A percentile compares a stretch with the other conserved stretches of the same genome.
These are phyloP conservation scores for Xylaria sp. DNA, from an alignment of 2,329 filamentous ascomycete species.

Conservation along the genomic window DNA sequence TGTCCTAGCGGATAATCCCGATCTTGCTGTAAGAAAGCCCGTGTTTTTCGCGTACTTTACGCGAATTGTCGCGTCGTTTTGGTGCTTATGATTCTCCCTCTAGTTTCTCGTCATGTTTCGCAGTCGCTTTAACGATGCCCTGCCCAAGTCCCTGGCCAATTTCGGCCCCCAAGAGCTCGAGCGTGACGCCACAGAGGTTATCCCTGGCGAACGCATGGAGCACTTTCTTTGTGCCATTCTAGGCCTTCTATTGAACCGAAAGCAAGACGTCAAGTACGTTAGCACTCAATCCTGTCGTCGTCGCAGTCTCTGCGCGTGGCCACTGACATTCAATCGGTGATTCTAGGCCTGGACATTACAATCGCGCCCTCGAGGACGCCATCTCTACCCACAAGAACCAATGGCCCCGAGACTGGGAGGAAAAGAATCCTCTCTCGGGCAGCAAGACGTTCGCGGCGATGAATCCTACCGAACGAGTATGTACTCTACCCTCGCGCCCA, in stretches of 20 bases:
- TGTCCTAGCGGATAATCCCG: slow-evolving; percentile 81
- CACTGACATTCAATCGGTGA: slow-evolving; percentile 20
- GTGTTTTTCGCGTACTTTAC: slow-evolving; percentile 42
- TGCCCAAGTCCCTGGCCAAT: slow-evolving; percentile 80
- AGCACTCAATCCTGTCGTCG: slow-evolving; percentile 18
- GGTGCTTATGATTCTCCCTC: slow-evolving; percentile 30
- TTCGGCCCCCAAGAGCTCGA: slow-evolving; percentile 96
- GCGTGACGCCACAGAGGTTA: slow-evolving; percentile 68
- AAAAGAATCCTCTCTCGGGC: slow-evolving; percentile 75
- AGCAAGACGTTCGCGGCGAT: slow-evolving; percentile 77
- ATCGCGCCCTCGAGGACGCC: slow-evolving; percentile 88
- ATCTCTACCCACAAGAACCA: slow-evolving; percentile 77
- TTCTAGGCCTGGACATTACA: slow-evolving; percentile 80
- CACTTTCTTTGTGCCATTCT: slow-evolving; percentile 84
- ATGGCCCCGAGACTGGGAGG: slow-evolving; percentile 82
- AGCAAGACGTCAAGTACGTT: slow-evolving; percentile 95
- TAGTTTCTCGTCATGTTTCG: slow-evolving; percentile 99
- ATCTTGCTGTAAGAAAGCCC: slow-evolving; percentile 73
- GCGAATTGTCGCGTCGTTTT: slow-evolving; percentile 48
- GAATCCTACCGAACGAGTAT: slow-evolving; percentile 74
- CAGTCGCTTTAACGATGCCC: slow-evolving; percentile 83
- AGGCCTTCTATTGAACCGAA: slow-evolving; percentile 85
- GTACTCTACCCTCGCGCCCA: slow-evolving; percentile 23
- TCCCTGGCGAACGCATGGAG: slow-evolving; percentile 81
- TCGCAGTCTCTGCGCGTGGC: not conserved